phyloP scores from a whole-genome alignment of 257 asterid genomes.

The Capsicum pubescens region DNA sequence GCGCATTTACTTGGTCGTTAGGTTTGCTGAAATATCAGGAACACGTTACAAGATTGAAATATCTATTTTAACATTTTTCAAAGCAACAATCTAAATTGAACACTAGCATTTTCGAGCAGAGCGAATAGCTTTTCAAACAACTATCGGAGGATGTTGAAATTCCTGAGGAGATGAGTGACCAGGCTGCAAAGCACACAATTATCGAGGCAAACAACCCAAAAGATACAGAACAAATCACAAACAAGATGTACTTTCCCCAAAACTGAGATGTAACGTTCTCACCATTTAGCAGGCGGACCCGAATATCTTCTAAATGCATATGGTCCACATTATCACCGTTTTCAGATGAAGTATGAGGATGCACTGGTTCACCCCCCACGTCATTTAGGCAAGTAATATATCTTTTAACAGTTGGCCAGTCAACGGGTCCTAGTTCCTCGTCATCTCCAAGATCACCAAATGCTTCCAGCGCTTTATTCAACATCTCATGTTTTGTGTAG shows the following conservation, averaged over 20 bases:
- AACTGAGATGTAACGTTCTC: conserved; percentile 34
- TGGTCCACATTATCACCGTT: conserved; percentile 49
- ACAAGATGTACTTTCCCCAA: background rate
- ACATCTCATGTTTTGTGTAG: conserved; percentile 88
- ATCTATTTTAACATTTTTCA: too few species aligned
- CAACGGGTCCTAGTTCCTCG: conserved; percentile 96
- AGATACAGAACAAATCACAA: conserved; percentile 1
- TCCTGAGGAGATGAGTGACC: background rate
- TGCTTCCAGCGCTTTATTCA: conserved; percentile 93
- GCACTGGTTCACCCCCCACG: conserved; percentile 64
- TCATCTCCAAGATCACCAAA: conserved; percentile 94
- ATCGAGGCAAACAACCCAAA: background rate
- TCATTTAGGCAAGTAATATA: conserved; percentile 74
- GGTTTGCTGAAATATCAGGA: too few species aligned
- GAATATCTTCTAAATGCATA: conserved; percentile 77
- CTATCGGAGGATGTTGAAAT: too few species aligned
- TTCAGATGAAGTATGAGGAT: conserved; percentile 69
- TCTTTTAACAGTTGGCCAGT: conserved; percentile 85
- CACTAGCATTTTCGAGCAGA: too few species aligned
- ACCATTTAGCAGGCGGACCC: conserved; percentile 91
- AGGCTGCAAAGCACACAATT: background rate
- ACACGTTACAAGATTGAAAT: too few species aligned
- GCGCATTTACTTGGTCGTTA: too few species aligned
- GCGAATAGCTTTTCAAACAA: too few species aligned
- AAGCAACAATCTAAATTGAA: too few species aligned